These are phyloP conservation scores for Candida ortonii DNA, from an alignment of 805 yeast genomes.

Conservation along the genomic window DNA sequence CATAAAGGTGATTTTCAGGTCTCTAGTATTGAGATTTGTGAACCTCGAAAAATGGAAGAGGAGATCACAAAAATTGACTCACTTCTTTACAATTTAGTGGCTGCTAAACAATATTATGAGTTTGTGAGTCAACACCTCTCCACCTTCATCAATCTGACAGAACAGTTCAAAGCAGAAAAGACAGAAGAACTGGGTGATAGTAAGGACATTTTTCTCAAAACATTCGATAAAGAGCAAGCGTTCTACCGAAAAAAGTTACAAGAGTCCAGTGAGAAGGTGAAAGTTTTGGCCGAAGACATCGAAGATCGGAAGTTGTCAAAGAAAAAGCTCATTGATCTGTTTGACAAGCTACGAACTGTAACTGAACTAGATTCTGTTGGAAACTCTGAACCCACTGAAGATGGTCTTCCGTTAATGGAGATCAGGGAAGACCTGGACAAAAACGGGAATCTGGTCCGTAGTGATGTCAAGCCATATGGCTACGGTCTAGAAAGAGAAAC, in stretches of 20 bases:
- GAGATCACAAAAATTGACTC: conserved; percentile 27
- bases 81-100: conserved; percentile 24
- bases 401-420: conserved; percentile 69
- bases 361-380: conserved; percentile 4
- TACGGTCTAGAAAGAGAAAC: background rate
- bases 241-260: conserved; percentile 12
- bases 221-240: conserved; percentile 20
- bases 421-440: conserved; percentile 84
- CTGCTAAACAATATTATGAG: conserved; percentile 27
- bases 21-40: background rate
- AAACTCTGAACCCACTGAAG: conserved; percentile 18
- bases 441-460: conserved; percentile 61
- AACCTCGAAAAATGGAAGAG: conserved; percentile 20
- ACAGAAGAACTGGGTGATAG: conserved; percentile 14
- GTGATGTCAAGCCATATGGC: conserved; percentile 40
- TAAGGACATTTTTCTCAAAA: conserved; percentile 20
- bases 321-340: conserved; percentile 27
- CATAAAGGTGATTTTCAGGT: background rate
- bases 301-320: conserved; percentile 32
- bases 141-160: conserved; percentile 13
- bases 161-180: conserved; percentile 19
- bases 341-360: conserved; percentile 24
- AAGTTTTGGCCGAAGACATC: conserved; percentile 35
- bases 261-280: conserved; percentile 12
- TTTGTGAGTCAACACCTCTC: conserved; percentile 23